A percentile compares a stretch with the other conserved stretches of the same genome.
Evolutionary conservation across 805 yeast genomes (phyloP).

Genomic region (Grigorovia transvaalensis): DNA sequence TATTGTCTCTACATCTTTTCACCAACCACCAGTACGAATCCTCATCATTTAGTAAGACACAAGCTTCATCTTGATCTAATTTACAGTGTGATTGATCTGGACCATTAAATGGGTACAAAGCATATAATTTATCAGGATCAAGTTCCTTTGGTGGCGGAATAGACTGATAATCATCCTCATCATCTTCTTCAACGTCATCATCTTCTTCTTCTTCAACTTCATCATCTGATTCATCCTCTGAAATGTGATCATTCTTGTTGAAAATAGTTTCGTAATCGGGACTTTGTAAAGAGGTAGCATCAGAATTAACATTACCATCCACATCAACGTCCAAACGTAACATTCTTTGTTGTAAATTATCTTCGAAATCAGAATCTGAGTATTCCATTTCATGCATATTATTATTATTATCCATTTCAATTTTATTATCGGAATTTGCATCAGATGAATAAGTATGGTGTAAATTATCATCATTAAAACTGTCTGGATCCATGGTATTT

Average conservation of each 20-base stretch:
- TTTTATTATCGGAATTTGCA: background rate
- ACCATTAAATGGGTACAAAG: conserved; percentile 77
- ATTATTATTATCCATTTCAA: background rate
- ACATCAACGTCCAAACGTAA: conserved; percentile 10
- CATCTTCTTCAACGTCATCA: conserved; percentile 20
- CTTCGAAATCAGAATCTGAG: conserved; percentile 30
- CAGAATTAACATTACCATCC: conserved; percentile 3
- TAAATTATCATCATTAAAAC: background rate
- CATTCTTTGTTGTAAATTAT: conserved; percentile 24
- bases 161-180: conserved; percentile 35
- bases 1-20: conserved; percentile 42
- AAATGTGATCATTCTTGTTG: conserved; percentile 2
- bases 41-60: conserved; percentile 70
- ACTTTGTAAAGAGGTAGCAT: background rate
- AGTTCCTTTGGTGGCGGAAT: conserved; percentile 63
- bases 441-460: background rate
- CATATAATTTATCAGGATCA: conserved; percentile 76
- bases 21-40: conserved; percentile 98
- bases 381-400: conserved; percentile 12
- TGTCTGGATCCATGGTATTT: background rate
- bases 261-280: conserved; percentile 4
- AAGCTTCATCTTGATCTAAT: conserved; percentile 70
- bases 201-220: conserved; percentile 12
- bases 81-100: conserved; percentile 90
- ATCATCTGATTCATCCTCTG: conserved; percentile 2